These are phyloP conservation scores for Polyporus tsugae DNA, from an alignment of 1,284 basidiomycete species.

Conservation along the genomic window DNA sequence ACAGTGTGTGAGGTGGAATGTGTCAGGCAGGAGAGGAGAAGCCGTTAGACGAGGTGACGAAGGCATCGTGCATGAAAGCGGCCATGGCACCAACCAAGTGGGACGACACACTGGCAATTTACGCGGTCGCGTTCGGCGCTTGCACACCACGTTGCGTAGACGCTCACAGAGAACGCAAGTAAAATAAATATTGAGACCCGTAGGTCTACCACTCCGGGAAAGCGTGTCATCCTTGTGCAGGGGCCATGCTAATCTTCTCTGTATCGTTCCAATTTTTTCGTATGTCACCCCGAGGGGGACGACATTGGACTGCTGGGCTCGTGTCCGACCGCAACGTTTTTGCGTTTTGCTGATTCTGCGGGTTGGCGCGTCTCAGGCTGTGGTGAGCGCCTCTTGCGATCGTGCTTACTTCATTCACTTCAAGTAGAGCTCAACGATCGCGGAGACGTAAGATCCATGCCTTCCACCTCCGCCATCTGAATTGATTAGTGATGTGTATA, in stretches of 20 bases:
- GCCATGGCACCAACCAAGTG: conserved; percentile 3
- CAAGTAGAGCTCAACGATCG: not conserved
- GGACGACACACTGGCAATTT: conserved; percentile 17
- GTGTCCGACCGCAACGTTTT: no score
- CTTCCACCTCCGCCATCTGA: not conserved
- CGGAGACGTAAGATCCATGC: not conserved
- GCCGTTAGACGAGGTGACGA: not conserved
- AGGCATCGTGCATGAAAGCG: not conserved
- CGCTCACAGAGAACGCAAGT: not conserved
- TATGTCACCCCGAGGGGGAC: conserved; percentile 36
- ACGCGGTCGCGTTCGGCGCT: not conserved
- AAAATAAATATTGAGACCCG: conserved; percentile 27
- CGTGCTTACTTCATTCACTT: no score
- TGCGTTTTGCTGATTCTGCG: no score
- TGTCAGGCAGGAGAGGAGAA: conserved; percentile 1
- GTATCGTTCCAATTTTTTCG: conserved; percentile 35
- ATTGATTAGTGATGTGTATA: conserved; percentile 12
- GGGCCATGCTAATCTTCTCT: conserved; percentile 19
- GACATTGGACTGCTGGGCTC: no score
- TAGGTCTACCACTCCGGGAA: no score
- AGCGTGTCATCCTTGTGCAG: no score
- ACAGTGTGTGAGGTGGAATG: not conserved
- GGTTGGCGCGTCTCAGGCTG: no score
- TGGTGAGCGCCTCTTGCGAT: no score
- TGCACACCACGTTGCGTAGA: conserved; percentile 11